Percentiles rank a stretch among this genome's conserved stretches.
phyloP scores from a whole-genome alignment of 495 filamentous ascomycete genomes.

The Filosporella fistucella region DNA sequence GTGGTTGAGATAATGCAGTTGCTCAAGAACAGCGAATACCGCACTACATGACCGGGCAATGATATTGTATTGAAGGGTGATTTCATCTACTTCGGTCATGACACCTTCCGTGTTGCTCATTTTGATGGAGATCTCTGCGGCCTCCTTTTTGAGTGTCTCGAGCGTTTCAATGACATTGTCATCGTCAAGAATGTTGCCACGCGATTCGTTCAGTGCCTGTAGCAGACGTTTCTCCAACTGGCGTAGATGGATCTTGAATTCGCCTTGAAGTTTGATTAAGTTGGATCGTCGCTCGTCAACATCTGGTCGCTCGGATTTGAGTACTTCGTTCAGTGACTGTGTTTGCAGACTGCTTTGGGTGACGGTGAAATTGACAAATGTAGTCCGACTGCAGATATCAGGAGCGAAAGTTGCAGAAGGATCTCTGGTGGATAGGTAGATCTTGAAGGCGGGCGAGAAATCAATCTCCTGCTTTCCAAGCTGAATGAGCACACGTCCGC shows the following conservation, averaged over 20 bases:
- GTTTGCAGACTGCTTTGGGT: conserved; percentile 98
- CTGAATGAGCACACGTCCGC: conserved; percentile 95
- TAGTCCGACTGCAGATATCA: conserved; percentile 96
- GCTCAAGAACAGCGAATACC: conserved; percentile 93
- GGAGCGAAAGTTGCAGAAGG: conserved; percentile 96
- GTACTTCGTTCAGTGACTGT: conserved; percentile 91
- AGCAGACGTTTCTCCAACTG: conserved; percentile 94
- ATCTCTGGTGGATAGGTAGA: conserved; percentile 93
- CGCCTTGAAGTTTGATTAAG: conserved; percentile 95
- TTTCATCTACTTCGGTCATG: conserved; percentile 94
- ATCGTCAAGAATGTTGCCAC: conserved; percentile 96
- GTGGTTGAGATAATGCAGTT: conserved; percentile 96
- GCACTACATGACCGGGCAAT: conserved; percentile 93
- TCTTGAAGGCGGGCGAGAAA: conserved; percentile 94
- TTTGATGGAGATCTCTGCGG: conserved; percentile 91
- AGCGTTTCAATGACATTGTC: conserved; percentile 97
- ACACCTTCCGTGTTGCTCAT: conserved; percentile 95
- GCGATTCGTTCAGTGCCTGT: conserved; percentile 93
- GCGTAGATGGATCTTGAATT: conserved; percentile 95
- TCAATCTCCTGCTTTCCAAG: conserved; percentile 99
- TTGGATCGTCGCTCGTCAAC: conserved; percentile 96
- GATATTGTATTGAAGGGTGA: conserved; percentile 87
- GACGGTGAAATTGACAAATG: conserved; percentile 99
- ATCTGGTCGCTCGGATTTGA: conserved; percentile 95
- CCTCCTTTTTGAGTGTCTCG: conserved; percentile 96